Base-by-base conservation (phyloP, 805 yeast species). In the Ogataea henricii region DNA sequence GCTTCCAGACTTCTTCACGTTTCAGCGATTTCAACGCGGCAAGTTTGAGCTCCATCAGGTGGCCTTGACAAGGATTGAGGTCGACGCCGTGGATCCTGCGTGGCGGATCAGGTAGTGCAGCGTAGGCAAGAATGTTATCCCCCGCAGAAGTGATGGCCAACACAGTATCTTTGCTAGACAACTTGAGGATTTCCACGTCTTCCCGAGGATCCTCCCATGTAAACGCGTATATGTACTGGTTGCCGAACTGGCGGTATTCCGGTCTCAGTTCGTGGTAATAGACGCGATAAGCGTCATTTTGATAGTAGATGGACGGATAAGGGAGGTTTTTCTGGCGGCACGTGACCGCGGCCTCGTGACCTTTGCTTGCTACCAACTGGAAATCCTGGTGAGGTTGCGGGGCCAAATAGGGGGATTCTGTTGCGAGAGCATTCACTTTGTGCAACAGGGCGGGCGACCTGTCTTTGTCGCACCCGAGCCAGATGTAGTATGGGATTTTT, bases 141-240 rank as follows among this genome's bases (percentile, higher is more conserved):
- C 94, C 94, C 4, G 95, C 96, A 36, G 92, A 86, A 4, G 95
- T 87, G 47, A 87, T 87, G 18, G 92, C 91, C 56, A 87, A 73
- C 3, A 87, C 87, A 1, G 89, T 84, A 60, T 88, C 96, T 25
- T 77, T 74, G 12, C 81, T 67, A 26, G 73, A 70, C 58, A 87
- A 71, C 37, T 82, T 76, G 56, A 87, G 72, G 47, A 87, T 83
- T 42, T 74, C 74, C 51, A 80, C 78, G 69, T 87, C 96, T 68
- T 86, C 94, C 47, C 85, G 76, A 25, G 95, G 95, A 62, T 88
- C 96, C 67, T 87, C 96, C 96, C 96, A 87, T 6, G 95, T 87
- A 67, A 87, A 87, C 4, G 95, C 91, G 62, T 87, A 88, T 51
- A 87, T 88, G 65, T 86, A 87, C 68, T 87, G 90, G 60, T 85